These are phyloP conservation scores for Metarhizium humberi DNA, from an alignment of 2,329 filamentous ascomycete species.

Conservation along the genomic window DNA sequence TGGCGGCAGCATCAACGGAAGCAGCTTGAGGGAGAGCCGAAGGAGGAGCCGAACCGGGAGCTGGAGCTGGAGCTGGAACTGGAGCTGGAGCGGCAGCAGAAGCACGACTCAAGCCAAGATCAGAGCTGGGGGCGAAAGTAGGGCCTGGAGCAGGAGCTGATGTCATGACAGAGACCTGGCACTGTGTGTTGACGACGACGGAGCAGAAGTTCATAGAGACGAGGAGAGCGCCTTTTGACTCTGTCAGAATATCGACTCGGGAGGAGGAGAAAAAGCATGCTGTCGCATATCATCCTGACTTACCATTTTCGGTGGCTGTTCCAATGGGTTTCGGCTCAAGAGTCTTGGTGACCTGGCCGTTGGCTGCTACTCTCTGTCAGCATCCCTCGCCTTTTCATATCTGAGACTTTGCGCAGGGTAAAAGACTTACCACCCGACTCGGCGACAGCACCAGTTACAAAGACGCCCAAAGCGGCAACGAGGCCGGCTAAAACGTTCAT, in stretches of 20 bases:
- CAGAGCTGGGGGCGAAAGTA: slow-evolving; percentile 6
- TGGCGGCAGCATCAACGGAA: slow-evolving; percentile 7
- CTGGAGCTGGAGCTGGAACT: slow-evolving; percentile 5
- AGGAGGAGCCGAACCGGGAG: slow-evolving; percentile 9
- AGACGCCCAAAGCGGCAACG: slow-evolving; percentile 13
- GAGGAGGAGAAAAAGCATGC: no score
- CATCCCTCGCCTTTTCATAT: not conserved
- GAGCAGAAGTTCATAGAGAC: slow-evolving; percentile 28
- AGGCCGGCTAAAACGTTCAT: slow-evolving; percentile 15
- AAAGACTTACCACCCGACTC: slow-evolving; percentile 13
- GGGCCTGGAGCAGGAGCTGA: slow-evolving; percentile 9
- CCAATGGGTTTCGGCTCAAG: slow-evolving; percentile 22
- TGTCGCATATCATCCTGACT: not conserved
- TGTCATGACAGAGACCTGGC: slow-evolving; percentile 20
- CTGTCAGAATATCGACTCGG: not conserved
- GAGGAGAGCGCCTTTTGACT: slow-evolving; percentile 19
- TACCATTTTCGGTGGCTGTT: slow-evolving; percentile 22
- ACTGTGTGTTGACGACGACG: slow-evolving; percentile 24
- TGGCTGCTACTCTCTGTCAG: slow-evolving; percentile 13
- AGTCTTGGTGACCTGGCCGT: slow-evolving; percentile 17
- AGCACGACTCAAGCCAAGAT: not conserved
- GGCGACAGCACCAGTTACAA: slow-evolving; percentile 12
- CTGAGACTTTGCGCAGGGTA: not conserved
- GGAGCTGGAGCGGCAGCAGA: slow-evolving; percentile 4
- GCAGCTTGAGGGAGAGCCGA: slow-evolving; percentile 13